phyloP scores from a whole-genome alignment of 2,329 filamentous ascomycete genomes.

The Phialemoniopsis sp. region DNA sequence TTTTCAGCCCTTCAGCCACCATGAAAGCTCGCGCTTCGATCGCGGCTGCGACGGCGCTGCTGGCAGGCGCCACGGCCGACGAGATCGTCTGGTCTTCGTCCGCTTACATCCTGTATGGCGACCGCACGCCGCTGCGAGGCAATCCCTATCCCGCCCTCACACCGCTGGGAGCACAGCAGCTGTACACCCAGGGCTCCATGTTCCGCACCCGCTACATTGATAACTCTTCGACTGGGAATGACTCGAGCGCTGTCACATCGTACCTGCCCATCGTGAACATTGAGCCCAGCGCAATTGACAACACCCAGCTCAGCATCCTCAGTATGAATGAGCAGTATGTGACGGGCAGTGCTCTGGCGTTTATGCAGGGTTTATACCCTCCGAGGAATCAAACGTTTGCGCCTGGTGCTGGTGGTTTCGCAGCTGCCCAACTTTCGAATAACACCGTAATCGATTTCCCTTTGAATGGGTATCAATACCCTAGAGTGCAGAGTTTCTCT shows the following conservation, averaged over 20 bases:
- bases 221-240: constrained; percentile 14
- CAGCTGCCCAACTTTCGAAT: constrained; percentile 15
- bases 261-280: constrained; percentile 37
- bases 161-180: constrained; percentile 48
- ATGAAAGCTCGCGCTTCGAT: too few relatives aligned
- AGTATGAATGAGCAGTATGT: constrained; percentile 42
- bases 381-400: constrained; percentile 45
- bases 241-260: constrained; percentile 16
- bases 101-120: constrained; percentile 47
- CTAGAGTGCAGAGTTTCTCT: constrained; percentile 56
- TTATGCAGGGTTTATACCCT: constrained; percentile 82
- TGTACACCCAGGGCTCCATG: constrained; percentile 40
- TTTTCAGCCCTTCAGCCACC: too few relatives aligned
- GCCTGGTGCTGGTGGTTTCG: constrained; percentile 27
- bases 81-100: constrained; percentile 45
- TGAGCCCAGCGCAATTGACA: constrained; percentile 39
- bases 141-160: constrained; percentile 33
- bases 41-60: constrained; percentile 12
- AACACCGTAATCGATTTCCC: constrained; percentile 58
- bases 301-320: constrained; percentile 37
- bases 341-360: constrained; percentile 67
- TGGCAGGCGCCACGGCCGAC: constrained; percentile 18
- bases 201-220: constrained; percentile 46
- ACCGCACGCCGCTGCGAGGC: constrained; percentile 40
- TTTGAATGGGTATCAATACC: constrained; percentile 76